Percentiles rank a stretch among this genome's conserved stretches.
phyloP scores from a whole-genome alignment of 2,329 filamentous ascomycete genomes.

The Monilinia vaccinii-corymbosi region DNA sequence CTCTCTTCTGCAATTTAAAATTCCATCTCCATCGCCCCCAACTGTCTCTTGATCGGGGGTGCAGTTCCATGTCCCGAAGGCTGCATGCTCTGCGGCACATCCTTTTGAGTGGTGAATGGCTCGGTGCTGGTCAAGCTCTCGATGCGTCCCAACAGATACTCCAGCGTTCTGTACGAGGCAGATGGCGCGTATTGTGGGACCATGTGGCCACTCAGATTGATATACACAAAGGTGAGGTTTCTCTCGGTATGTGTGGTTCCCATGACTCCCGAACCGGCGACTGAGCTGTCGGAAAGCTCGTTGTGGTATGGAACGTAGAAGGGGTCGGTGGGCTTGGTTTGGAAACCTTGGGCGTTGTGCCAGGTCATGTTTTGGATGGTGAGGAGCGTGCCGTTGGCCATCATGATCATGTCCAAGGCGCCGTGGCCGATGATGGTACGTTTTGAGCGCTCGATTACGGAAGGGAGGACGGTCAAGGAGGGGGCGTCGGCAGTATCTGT shows the following conservation, averaged over 20 bases:
- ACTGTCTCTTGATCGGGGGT: neutral
- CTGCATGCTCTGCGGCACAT: neutral
- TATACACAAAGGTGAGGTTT: slow-evolving; percentile 48
- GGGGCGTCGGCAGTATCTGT: slow-evolving; percentile 46
- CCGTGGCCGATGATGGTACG: slow-evolving; percentile 70
- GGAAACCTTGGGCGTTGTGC: slow-evolving; percentile 52
- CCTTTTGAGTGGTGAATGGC: slow-evolving; percentile 31
- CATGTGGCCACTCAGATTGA: slow-evolving; percentile 48
- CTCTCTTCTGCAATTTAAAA: neutral
- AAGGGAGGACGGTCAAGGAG: slow-evolving; percentile 50
- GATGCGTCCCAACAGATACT: slow-evolving; percentile 66
- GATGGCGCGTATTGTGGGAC: slow-evolving; percentile 57
- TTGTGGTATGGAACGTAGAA: slow-evolving; percentile 43
- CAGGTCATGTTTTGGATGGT: slow-evolving; percentile 63
- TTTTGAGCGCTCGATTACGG: slow-evolving; percentile 63
- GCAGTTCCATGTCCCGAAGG: neutral
- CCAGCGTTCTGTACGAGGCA: slow-evolving; percentile 61
- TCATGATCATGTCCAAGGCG: slow-evolving; percentile 42
- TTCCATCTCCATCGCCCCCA: neutral
- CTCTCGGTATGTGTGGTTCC: slow-evolving; percentile 66
- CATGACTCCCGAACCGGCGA: slow-evolving; percentile 58
- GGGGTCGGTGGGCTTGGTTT: slow-evolving; percentile 32
- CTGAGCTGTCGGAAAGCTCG: slow-evolving; percentile 57
- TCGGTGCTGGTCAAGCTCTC: slow-evolving; percentile 39
- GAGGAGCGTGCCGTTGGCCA: slow-evolving; percentile 50